Evolutionary conservation across 2,329 filamentous ascomycete species (phyloP).

Genomic region (Drechslerella dactyloides): DNA sequence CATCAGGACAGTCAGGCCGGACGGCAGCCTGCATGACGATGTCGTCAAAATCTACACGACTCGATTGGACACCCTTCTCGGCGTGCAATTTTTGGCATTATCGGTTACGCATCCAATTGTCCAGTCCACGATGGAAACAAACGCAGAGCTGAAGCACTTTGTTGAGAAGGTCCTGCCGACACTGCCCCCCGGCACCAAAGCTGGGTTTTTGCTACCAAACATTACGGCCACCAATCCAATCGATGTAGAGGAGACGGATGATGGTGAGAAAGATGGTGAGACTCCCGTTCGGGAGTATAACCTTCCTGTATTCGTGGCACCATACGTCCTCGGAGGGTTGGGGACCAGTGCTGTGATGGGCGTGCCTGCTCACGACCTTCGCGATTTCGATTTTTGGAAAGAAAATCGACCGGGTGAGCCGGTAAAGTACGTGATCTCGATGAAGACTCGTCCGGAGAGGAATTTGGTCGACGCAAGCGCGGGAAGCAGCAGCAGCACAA

Average conservation of each 20-base stretch:
- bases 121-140: slow-evolving; percentile 65
- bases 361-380: slow-evolving; percentile 80
- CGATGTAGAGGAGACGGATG: slow-evolving; percentile 9
- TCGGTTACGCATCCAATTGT: slow-evolving; percentile 76
- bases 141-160: slow-evolving; percentile 71
- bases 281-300: slow-evolving; percentile 61
- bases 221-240: slow-evolving; percentile 42
- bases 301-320: slow-evolving; percentile 79
- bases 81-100: slow-evolving; percentile 82
- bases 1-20: slow-evolving; percentile 56
- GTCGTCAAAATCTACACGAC: slow-evolving; percentile 79
- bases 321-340: slow-evolving; percentile 84
- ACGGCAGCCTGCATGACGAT: slow-evolving; percentile 56
- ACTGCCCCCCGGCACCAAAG: slow-evolving; percentile 65
- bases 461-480: too few species aligned
- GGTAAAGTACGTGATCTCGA: slow-evolving; percentile 68
- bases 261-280: slow-evolving; percentile 25
- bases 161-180: slow-evolving; percentile 64
- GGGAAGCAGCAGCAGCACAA: slow-evolving; percentile 58
- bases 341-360: slow-evolving; percentile 91
- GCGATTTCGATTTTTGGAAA: slow-evolving; percentile 81
- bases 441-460: too few species aligned
- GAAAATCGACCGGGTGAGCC: slow-evolving; percentile 67
- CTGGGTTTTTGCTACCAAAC: slow-evolving; percentile 54
- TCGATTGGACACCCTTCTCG: slow-evolving; percentile 83